These are phyloP conservation scores for Cladosporium colombiae DNA, from an alignment of 2,329 filamentous ascomycete species.

Conservation along the genomic window DNA sequence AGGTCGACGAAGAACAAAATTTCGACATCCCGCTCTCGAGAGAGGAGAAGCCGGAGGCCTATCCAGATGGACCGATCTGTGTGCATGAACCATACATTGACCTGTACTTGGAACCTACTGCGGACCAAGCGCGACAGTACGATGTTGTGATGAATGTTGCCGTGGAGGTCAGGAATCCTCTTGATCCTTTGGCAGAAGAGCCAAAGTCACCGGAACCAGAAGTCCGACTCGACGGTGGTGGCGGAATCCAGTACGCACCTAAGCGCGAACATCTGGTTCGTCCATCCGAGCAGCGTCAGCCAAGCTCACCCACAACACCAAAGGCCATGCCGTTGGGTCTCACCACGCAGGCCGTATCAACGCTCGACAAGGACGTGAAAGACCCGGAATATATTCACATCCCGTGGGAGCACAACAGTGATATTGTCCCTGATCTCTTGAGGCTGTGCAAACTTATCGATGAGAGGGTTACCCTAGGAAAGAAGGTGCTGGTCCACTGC, in stretches of 20 bases:
- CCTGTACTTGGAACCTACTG: constrained; percentile 77
- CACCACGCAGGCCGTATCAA: constrained; percentile 8
- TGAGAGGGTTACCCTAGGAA: constrained; percentile 68
- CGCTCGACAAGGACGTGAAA: constrained; percentile 42
- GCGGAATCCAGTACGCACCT: constrained; percentile 38
- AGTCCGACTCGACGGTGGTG: constrained; percentile 35
- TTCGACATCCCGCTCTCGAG: constrained; percentile 60
- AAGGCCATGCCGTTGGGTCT: constrained; percentile 52
- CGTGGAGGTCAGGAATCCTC: constrained; percentile 77
- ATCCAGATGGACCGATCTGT: constrained; percentile 77
- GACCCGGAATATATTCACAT: constrained; percentile 83
- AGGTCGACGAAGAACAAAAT: constrained; percentile 54
- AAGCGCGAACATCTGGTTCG: constrained; percentile 7
- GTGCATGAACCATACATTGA: constrained; percentile 79
- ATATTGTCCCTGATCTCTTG: constrained; percentile 77
- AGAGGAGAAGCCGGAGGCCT: constrained; percentile 74
- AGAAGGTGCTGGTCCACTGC: constrained; percentile 79
- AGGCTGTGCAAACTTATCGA: constrained; percentile 75
- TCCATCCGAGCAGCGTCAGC: constrained; percentile 21
- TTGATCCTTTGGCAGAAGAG: constrained; percentile 41
- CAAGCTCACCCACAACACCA: constrained; percentile 52
- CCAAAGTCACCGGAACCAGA: constrained; percentile 34
- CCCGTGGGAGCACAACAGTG: constrained; percentile 85
- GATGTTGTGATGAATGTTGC: constrained; percentile 85
- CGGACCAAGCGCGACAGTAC: constrained; percentile 73